phyloP scores from a whole-genome alignment of 2,329 filamentous ascomycete genomes.

The Chaetoscypha palmicola region DNA sequence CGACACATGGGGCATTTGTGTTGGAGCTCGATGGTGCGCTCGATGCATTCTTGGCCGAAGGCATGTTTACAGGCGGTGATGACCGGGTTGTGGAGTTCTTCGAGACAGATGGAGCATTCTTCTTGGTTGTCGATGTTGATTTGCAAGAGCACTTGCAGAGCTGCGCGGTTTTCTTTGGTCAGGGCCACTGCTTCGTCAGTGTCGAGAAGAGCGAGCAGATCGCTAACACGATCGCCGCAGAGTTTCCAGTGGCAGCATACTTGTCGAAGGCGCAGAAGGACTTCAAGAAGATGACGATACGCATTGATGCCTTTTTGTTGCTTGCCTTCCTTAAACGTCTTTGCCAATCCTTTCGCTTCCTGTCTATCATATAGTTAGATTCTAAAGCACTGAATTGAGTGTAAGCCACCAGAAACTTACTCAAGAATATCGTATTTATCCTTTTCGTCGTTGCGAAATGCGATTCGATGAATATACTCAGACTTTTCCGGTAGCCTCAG shows the following conservation, averaged over 20 bases:
- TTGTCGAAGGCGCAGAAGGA: slow-evolving; percentile 75
- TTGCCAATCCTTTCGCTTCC: slow-evolving; percentile 67
- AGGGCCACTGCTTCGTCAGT: slow-evolving; percentile 59
- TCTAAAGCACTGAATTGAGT: no score
- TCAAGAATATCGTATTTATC: slow-evolving; percentile 70
- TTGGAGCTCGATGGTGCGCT: slow-evolving; percentile 65
- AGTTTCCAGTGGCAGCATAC: slow-evolving; percentile 86
- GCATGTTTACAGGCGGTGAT: slow-evolving; percentile 82
- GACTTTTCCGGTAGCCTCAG: slow-evolving; percentile 69
- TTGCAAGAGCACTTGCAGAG: slow-evolving; percentile 69
- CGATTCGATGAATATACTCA: slow-evolving; percentile 69
- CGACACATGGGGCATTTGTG: slow-evolving; percentile 82
- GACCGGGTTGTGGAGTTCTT: slow-evolving; percentile 62
- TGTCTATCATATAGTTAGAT: slow-evolving; percentile 35
- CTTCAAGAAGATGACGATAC: slow-evolving; percentile 72
- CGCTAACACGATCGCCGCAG: slow-evolving; percentile 65
- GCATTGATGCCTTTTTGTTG: slow-evolving; percentile 40
- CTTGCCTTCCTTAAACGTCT: slow-evolving; percentile 47
- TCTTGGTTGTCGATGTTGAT: slow-evolving; percentile 74
- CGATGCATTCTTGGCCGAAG: slow-evolving; percentile 70
- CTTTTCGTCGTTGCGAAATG: slow-evolving; percentile 66
- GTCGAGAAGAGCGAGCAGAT: slow-evolving; percentile 64
- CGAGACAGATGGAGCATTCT: slow-evolving; percentile 76
- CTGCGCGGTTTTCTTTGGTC: slow-evolving; percentile 62
- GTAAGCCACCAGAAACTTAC: slow-evolving; percentile 35